Evolutionary conservation across 768 basidiomycete species (phyloP).

Genomic region (Pleurotus pulmonarius): DNA sequence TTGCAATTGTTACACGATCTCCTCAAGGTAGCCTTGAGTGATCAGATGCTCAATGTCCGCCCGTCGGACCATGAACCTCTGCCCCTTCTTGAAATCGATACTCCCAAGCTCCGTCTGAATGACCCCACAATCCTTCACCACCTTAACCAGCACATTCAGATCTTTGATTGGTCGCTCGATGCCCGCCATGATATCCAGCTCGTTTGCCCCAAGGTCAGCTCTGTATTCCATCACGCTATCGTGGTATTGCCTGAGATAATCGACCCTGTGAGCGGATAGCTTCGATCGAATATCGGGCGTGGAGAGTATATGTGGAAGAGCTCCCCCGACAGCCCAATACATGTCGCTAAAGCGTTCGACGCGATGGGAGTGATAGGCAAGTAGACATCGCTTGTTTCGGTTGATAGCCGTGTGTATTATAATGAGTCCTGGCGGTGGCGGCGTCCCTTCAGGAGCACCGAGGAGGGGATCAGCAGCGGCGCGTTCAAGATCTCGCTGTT

Average conservation of each 20-base stretch:
- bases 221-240: conserved; percentile 80
- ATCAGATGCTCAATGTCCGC: conserved; percentile 93
- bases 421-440: conserved; percentile 61
- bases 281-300: conserved; percentile 66
- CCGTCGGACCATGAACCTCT: conserved; percentile 83
- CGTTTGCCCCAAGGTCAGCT: conserved; percentile 70
- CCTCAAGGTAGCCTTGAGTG: conserved; percentile 89
- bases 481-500: conserved; percentile 85
- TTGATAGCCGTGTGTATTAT: conserved; percentile 87
- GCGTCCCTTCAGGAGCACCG: conserved; percentile 28
- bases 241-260: conserved; percentile 82
- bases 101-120: conserved; percentile 90
- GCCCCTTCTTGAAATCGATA: conserved; percentile 87
- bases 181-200: conserved; percentile 83
- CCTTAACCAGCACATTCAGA: conserved; percentile 82
- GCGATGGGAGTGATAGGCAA: conserved; percentile 90
- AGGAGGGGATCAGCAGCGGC: conserved; percentile 37
- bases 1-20: conserved; percentile 42
- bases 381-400: conserved; percentile 92
- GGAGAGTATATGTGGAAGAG: conserved; percentile 75
- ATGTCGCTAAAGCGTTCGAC: conserved; percentile 78
- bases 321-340: conserved; percentile 89
- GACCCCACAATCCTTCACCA: conserved; percentile 84
- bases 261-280: conserved; percentile 77
- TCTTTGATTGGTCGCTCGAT: conserved; percentile 86